Percentiles rank a stretch among this genome's conserved stretches.
phyloP scores from a whole-genome alignment of 2,329 filamentous ascomycete species.

The Neocucurbitaria cava region DNA sequence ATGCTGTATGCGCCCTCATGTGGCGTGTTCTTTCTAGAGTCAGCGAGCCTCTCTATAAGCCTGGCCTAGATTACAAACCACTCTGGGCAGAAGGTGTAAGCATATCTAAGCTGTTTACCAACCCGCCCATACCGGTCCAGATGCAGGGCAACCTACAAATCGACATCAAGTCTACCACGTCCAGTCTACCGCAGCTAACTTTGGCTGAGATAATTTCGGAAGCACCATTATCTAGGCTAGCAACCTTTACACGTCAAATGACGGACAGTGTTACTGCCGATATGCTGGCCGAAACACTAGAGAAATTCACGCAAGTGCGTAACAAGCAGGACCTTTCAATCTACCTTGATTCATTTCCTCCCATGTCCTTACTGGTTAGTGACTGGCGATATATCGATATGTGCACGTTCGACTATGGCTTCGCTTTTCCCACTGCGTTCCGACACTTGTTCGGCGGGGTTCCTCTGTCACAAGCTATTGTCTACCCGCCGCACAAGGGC shows the following conservation, averaged over 20 bases:
- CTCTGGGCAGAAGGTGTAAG: conserved; percentile 1
- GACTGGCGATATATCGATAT: not conserved
- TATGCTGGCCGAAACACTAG: not conserved
- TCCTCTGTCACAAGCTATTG: not conserved
- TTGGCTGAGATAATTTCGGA: not conserved
- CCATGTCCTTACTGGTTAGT: not conserved
- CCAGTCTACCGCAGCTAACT: not conserved
- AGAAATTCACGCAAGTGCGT: not conserved
- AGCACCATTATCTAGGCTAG: not conserved
- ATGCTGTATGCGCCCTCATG: conserved; percentile 4
- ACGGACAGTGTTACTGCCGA: not conserved
- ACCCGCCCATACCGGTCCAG: not conserved
- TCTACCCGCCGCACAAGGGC: conserved; percentile 1
- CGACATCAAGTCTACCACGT: not conserved
- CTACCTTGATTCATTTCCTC: not conserved
- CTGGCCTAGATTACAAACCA: not conserved
- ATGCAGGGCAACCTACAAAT: conserved; percentile 6
- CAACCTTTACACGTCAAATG: not conserved
- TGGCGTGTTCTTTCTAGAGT: conserved; percentile 1
- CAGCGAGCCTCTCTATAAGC: not conserved
- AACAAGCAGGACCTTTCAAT: conserved; percentile 2
- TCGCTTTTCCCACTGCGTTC: not conserved
- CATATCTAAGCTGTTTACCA: not conserved
- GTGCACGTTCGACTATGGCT: not conserved
- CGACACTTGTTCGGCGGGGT: conserved; percentile 2